Base-by-base conservation (phyloP, 2,329 filamentous ascomycete genomes). In the Paramyrothecium roridum region DNA sequence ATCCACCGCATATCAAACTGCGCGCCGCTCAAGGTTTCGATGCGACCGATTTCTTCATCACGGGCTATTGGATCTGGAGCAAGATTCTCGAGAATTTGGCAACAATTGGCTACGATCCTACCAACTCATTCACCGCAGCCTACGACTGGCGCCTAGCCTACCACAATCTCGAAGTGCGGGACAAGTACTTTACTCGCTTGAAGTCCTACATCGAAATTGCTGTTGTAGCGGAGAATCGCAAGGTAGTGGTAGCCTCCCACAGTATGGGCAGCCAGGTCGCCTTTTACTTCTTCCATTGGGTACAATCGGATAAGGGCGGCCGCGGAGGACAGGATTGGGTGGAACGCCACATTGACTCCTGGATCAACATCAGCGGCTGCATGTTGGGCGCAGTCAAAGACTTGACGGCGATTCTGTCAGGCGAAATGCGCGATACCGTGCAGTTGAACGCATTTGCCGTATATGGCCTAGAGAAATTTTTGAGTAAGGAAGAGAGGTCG, bases 361-460 rank as follows among this genome's bases (percentile, higher is more conserved):
- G 96, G 93, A 96, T 99, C 77, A 99, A 99, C 70, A 92, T 99
- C 65, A 95, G 90, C 62, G 95, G 95, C 7, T 99, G 93, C 73
- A 97, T 99, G 93, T 86, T 99, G 7, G 95, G 95, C 16, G 92
- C 95, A 2, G 80, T 92, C 56, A 99, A 99, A 75, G 93, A 90
- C 56, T 76, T 98, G 37, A 90, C 95, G 0, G 93, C 95, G 0
- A 84, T 98, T 0, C 79, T 99, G 2, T 97, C 93, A 0, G 95
- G 95, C 30, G 95, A 99, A 73, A 99, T 99, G 95, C 91, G 93
- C 62, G 95, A 99, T 67, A 99, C 95, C 0, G 95, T 93, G 1
- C 95, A 98, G 71, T 83, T 99, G 21, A 98, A 98, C 65, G 85
- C 93, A 2, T 96, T 98, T 70, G 95, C 95, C 10, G 93, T 99